A percentile compares a stretch with the other conserved stretches of the same genome.
These are phyloP conservation scores for Neofusicoccum kwambonambiense DNA, from an alignment of 2,329 filamentous ascomycete genomes.

Conservation along the genomic window DNA sequence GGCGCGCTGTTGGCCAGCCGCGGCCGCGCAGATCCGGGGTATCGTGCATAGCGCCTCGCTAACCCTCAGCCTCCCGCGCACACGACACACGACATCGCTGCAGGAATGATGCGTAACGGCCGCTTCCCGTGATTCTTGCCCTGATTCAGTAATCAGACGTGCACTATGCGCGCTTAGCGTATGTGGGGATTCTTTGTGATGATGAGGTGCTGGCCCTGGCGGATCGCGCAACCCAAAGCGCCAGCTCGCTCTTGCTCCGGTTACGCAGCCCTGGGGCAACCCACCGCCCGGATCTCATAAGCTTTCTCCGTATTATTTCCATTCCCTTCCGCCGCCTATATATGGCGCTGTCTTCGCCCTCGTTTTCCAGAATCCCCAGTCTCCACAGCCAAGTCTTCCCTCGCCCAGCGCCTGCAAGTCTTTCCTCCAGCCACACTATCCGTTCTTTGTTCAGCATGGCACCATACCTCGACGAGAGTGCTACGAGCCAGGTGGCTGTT, in stretches of 20 bases:
- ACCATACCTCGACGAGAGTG: slow-evolving; percentile 11
- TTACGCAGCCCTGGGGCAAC: not conserved
- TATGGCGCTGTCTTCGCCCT: not conserved
- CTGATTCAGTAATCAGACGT: slow-evolving; percentile 12
- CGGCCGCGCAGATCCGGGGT: slow-evolving; percentile 13
- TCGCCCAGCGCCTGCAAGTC: not conserved
- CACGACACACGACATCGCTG: slow-evolving; percentile 5
- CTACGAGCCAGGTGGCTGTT: not conserved
- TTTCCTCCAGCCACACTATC: not conserved
- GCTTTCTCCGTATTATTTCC: not conserved
- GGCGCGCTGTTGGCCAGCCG: not conserved
- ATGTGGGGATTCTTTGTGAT: slow-evolving; percentile 19
- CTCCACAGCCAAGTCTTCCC: not conserved
- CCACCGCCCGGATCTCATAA: not conserved
- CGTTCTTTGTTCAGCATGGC: slow-evolving; percentile 16
- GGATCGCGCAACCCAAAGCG: slow-evolving; percentile 18
- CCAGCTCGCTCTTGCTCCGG: not conserved
- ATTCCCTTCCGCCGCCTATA: not conserved
- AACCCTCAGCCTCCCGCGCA: not conserved
- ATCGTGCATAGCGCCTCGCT: not conserved
- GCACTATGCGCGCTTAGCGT: slow-evolving; percentile 10
- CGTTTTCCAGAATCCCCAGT: slow-evolving; percentile 5
- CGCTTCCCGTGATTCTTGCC: slow-evolving; percentile 2
- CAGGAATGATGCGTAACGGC: slow-evolving; percentile 11
- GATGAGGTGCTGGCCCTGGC: slow-evolving; percentile 18